phyloP scores from a whole-genome alignment of 2,329 filamentous ascomycete species.

The Cladophialophora immunda region DNA sequence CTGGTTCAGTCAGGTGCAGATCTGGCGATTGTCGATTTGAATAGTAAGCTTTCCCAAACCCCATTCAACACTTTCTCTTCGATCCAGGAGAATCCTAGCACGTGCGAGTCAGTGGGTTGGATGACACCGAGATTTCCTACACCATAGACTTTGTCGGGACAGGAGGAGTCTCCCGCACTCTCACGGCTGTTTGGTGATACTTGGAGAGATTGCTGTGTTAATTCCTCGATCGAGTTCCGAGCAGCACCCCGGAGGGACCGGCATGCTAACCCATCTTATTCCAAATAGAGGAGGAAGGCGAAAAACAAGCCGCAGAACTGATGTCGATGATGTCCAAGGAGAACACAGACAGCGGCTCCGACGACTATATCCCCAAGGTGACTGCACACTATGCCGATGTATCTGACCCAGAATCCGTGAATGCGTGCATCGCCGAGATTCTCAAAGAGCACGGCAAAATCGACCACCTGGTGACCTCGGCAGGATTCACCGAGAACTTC shows the following conservation, averaged over 20 bases:
- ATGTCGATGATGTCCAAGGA: constrained; percentile 72
- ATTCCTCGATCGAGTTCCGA: not conserved
- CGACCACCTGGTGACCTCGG: constrained; percentile 93
- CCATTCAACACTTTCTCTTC: constrained; percentile 5
- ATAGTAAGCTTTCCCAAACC: constrained; percentile 65
- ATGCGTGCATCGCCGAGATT: constrained; percentile 74
- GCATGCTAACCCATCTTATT: not conserved
- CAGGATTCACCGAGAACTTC: constrained; percentile 95
- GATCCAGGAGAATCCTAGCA: not conserved
- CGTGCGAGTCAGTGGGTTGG: not conserved
- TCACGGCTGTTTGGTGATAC: not conserved
- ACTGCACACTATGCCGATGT: constrained; percentile 93
- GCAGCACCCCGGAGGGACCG: not conserved
- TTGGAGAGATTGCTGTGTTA: not conserved
- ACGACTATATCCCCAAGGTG: constrained; percentile 70
- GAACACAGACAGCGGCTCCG: constrained; percentile 73
- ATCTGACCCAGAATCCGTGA: constrained; percentile 79
- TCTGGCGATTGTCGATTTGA: constrained; percentile 91
- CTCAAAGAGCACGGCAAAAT: constrained; percentile 78
- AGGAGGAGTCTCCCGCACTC: not conserved
- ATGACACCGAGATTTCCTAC: not conserved
- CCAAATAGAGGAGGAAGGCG: constrained; percentile 77
- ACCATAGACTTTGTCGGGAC: not conserved
- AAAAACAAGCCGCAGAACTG: constrained; percentile 76
- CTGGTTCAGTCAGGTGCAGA: constrained; percentile 88